These are phyloP conservation scores for Penstemon newberryi DNA, from an alignment of 257 asterid genomes.

Conservation along the genomic window DNA sequence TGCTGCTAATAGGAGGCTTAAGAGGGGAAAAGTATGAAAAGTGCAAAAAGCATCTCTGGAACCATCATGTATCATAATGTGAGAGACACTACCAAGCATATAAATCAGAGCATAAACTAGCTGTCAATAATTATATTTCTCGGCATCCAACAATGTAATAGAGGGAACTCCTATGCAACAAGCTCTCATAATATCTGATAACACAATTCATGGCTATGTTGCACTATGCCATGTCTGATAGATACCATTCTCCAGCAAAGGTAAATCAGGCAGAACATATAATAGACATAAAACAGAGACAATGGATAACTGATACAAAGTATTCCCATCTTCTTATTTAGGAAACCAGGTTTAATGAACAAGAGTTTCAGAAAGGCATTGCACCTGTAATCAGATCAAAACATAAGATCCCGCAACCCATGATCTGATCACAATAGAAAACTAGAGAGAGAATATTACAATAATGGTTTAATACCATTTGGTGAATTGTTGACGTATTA, in stretches of 20 bases:
- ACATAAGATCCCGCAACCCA: neutral
- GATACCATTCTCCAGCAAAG: constrained; percentile 6
- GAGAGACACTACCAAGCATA: neutral
- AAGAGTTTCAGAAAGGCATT: neutral
- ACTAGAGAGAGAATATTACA: neutral
- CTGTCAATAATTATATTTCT: neutral
- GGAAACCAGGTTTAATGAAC: neutral
- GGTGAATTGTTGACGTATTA: neutral
- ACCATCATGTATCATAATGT: neutral
- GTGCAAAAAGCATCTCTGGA: neutral
- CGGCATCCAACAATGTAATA: neutral
- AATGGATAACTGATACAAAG: neutral
- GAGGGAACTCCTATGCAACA: neutral
- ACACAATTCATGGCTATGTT: neutral
- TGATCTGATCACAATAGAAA: neutral
- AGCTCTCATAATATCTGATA: neutral
- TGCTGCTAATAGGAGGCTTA: neutral
- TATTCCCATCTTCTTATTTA: neutral
- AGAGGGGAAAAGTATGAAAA: neutral
- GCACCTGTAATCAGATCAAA: neutral
- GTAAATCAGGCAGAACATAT: neutral
- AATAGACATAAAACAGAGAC: neutral
- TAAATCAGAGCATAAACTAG: neutral
- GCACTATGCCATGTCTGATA: neutral
- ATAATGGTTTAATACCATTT: neutral